phyloP scores from a whole-genome alignment of 2,329 filamentous ascomycete species.

The Microdochium nivale region DNA sequence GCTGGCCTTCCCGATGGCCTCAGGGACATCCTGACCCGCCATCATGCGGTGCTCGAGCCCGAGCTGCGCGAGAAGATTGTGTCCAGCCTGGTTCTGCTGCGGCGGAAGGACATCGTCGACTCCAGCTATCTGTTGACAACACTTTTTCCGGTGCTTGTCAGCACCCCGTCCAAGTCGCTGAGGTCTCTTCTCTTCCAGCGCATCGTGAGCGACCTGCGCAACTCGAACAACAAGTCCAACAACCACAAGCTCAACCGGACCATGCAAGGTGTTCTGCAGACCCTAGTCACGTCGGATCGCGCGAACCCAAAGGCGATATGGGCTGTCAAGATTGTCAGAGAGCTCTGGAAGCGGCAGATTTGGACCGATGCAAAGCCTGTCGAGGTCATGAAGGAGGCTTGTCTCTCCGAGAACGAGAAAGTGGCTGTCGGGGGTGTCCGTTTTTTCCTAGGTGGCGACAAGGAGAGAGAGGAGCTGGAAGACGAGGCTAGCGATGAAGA shows the following conservation, averaged over 20 bases:
- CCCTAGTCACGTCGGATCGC: conserved; percentile 79
- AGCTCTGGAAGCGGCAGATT: conserved; percentile 93
- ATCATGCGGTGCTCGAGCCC: conserved; percentile 74
- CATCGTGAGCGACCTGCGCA: conserved; percentile 83
- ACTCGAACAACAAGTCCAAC: conserved; percentile 75
- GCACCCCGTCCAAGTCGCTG: conserved; percentile 86
- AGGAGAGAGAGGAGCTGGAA: conserved; percentile 86
- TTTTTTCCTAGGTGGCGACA: conserved; percentile 94
- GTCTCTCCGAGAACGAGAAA: conserved; percentile 85
- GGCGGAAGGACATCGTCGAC: conserved; percentile 87
- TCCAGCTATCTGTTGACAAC: conserved; percentile 77
- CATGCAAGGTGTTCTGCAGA: conserved; percentile 88
- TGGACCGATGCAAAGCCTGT: conserved; percentile 94
- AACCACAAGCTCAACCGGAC: conserved; percentile 92
- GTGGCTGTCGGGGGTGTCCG: conserved; percentile 78
- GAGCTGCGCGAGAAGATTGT: conserved; percentile 93
- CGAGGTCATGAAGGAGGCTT: conserved; percentile 96
- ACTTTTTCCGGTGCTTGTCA: conserved; percentile 86
- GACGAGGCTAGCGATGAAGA: conserved; percentile 84
- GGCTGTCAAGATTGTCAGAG: conserved; percentile 91
- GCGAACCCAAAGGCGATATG: conserved; percentile 81
- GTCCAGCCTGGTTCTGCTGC: conserved; percentile 75
- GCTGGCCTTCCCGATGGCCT: conserved; percentile 71
- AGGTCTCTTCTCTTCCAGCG: conserved; percentile 77
- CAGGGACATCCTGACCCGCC: conserved; percentile 68